Base-by-base conservation (phyloP, 2,329 filamentous ascomycete genomes). In the Diplodia corticola region DNA sequence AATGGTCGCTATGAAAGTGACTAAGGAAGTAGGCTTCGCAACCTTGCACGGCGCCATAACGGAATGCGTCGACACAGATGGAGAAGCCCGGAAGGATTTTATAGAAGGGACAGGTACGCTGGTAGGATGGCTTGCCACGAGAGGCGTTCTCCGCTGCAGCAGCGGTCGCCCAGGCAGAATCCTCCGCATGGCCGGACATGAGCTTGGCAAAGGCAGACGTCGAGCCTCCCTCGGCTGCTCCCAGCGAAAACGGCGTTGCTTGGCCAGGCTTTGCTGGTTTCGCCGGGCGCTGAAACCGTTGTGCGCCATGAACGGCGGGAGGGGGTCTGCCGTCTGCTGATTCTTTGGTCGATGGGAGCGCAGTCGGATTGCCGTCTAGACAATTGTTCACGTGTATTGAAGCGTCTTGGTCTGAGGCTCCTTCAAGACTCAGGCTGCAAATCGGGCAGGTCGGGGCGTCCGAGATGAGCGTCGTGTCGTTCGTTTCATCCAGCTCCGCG, bases 1-100 rank as follows among this genome's bases (percentile, higher is more conserved):
- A 99, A 75, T 99, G 95, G 75, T 99, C 95, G 73, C 93, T 97
- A 78, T 99, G 95, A 71, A 98, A 99, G 75, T 99, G 95, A 72
- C 93, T 97, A 12, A 99, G 84, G 71, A 99, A 99, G 75, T 99
- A 99, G 1, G 94, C 95, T 64, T 91, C 90, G 76, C 93, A 97
- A 0, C 92, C 93, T 74, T 96, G 86, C 0, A 99, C 92, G 4
- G 93, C 92, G 2, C 95, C 95, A 73, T 98, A 99, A 22, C 94
- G 88, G 74, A 99, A 97, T 0, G 95, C 95, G 77, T 99, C 95
- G 0, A 99, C 95, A 67, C 92, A 96, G 63, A 98, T 96, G 69
- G 86, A 92, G 73, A 97, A 90, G 0, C 92, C 93, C 0, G 94
- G 93, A 80, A 99, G 89, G 69, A 98, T 97, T 78, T 99, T 99